A percentile compares a stretch with the other conserved stretches of the same genome.
These are phyloP conservation scores for Podospora fimiseda DNA, from an alignment of 495 filamentous ascomycete genomes.

Conservation along the genomic window DNA sequence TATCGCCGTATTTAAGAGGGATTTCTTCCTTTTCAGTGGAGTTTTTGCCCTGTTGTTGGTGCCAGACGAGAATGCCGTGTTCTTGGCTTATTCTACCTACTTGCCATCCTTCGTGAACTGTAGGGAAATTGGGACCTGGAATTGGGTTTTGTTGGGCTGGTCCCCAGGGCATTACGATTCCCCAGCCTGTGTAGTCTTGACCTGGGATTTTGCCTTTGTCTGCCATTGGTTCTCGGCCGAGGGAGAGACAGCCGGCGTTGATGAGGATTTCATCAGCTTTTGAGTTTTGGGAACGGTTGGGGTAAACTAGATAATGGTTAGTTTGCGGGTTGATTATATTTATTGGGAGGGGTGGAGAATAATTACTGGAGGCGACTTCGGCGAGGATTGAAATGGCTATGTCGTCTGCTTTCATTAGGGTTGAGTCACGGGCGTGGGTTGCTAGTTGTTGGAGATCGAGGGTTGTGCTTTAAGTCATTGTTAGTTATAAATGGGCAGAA, in stretches of 20 bases:
- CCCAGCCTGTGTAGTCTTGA: constrained; percentile 61
- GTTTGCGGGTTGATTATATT: background rate
- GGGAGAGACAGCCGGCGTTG: constrained; percentile 61
- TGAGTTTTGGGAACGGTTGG: constrained; percentile 40
- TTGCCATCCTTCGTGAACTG: constrained; percentile 49
- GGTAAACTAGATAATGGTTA: constrained; percentile 45
- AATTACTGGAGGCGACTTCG: constrained; percentile 48
- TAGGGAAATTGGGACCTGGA: constrained; percentile 32
- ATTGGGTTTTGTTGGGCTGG: constrained; percentile 16
- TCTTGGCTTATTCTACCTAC: constrained; percentile 60
- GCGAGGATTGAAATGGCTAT: constrained; percentile 65
- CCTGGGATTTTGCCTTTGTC: constrained; percentile 28
- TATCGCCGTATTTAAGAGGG: constrained; percentile 50
- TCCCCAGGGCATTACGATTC: constrained; percentile 60
- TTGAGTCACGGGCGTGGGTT: constrained; percentile 50
- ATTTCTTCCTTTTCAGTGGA: constrained; percentile 53
- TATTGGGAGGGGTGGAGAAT: too few relatives aligned
- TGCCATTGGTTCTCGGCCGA: constrained; percentile 58
- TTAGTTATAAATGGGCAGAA: too few relatives aligned
- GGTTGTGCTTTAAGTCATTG: constrained; percentile 38
- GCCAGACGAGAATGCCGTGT: constrained; percentile 56
- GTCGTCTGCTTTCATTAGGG: constrained; percentile 40
- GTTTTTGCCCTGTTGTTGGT: constrained; percentile 25
- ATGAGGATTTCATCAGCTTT: constrained; percentile 64
- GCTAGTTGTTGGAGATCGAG: constrained; percentile 80